Conservation (phyloP, 495 filamentous ascomycete species). For the Hamigera avellanea region DNA sequence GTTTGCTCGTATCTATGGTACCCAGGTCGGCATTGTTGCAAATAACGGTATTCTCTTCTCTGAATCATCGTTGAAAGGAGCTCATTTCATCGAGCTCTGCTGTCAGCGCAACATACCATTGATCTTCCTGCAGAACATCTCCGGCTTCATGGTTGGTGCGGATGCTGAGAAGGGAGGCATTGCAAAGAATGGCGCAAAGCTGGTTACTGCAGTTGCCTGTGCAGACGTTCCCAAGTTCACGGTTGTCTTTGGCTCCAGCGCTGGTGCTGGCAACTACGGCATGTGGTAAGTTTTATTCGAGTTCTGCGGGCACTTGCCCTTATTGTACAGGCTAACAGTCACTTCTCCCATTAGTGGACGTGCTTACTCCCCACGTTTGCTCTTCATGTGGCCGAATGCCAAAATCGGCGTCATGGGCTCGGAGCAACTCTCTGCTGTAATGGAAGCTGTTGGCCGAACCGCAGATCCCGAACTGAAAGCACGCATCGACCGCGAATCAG, state of each 20-base stretch:
- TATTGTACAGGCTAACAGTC: neutral
- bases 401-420: slow-evolving; percentile 93
- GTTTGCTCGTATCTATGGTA: slow-evolving; percentile 82
- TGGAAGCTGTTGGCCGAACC: slow-evolving; percentile 83
- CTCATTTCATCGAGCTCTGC: slow-evolving; percentile 98
- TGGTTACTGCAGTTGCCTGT: slow-evolving; percentile 92
- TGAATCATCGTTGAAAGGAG: slow-evolving; percentile 79
- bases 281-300: slow-evolving; percentile 47
- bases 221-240: slow-evolving; percentile 96
- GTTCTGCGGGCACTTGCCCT: too few relatives aligned
- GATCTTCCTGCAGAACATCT: slow-evolving; percentile 93
- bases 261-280: slow-evolving; percentile 69
- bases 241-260: slow-evolving; percentile 78
- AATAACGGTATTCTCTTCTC: slow-evolving; percentile 99
- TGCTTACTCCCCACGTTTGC: slow-evolving; percentile 77
- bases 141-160: slow-evolving; percentile 92
- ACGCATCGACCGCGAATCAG: slow-evolving; percentile 83
- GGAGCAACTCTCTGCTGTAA: slow-evolving; percentile 84
- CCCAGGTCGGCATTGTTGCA: slow-evolving; percentile 85
- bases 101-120: slow-evolving; percentile 79
- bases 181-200: slow-evolving; percentile 94
- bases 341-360: slow-evolving; percentile 54
- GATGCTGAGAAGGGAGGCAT: slow-evolving; percentile 92
- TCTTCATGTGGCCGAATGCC: slow-evolving; percentile 98
- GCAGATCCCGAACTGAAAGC: slow-evolving; percentile 72